Percentiles rank a stretch among this genome's conserved stretches.
These are phyloP conservation scores for Gryganskiella cystojenkinii DNA, from an alignment of 192 early-diverging fungal species.

Conservation along the genomic window DNA sequence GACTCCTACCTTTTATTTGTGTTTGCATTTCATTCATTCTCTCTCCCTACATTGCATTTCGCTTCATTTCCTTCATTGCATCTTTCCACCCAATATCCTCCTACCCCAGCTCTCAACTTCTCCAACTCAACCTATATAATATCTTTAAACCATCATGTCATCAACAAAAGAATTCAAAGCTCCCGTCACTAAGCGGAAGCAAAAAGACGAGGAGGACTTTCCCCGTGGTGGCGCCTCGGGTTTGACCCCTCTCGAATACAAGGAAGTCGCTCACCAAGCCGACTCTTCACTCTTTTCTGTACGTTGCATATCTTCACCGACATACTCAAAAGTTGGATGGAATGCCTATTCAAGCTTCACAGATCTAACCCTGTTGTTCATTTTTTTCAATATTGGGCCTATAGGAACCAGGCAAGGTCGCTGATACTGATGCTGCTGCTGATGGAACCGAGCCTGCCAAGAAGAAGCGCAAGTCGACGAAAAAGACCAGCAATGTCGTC, in stretches of 20 bases:
- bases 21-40: background rate
- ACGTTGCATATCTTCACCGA: no score
- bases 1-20: background rate
- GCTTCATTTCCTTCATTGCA: background rate
- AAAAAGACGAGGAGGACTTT: constrained; percentile 73
- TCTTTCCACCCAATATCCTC: background rate
- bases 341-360: no score
- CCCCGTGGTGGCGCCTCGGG: constrained; percentile 86
- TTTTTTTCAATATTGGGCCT: background rate
- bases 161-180: constrained; percentile 53
- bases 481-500: constrained; percentile 54
- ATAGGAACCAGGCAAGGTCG: constrained; percentile 43
- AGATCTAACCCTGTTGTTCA: background rate
- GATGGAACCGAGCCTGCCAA: constrained; percentile 57
- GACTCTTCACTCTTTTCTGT: constrained; percentile 74
- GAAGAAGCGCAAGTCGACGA: constrained; percentile 67
- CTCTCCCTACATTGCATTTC: background rate
- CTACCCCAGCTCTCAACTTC: background rate
- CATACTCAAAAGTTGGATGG: no score
- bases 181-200: constrained; percentile 49
- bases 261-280: constrained; percentile 80
- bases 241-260: constrained; percentile 85
- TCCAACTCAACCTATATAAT: background rate
- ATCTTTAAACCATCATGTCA: constrained; percentile 14
- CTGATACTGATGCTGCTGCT: constrained; percentile 51